A percentile compares a stretch with the other conserved stretches of the same genome.
Conservation (phyloP, 2,329 filamentous ascomycete genomes). For the Exophiala calicioides region DNA sequence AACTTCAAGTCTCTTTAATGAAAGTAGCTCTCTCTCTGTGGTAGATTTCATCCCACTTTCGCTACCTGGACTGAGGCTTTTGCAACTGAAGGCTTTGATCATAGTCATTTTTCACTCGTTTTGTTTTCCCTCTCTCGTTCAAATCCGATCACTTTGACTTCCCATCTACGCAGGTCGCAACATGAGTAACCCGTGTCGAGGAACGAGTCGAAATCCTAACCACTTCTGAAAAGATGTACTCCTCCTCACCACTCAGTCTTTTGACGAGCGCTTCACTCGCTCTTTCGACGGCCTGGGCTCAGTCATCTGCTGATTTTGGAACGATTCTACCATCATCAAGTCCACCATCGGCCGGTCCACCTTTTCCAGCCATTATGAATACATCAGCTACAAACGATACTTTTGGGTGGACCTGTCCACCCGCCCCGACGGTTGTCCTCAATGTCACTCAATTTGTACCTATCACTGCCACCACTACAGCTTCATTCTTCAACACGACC, state of each 20-base stretch:
- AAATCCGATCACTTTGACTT: slow-evolving; percentile 9
- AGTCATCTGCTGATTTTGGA: slow-evolving; percentile 1
- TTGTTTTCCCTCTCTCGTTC: slow-evolving; percentile 3
- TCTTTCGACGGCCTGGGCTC: slow-evolving; percentile 7
- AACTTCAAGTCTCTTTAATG: slow-evolving; percentile 8
- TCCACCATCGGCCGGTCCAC: slow-evolving; percentile 6
- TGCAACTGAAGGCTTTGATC: background rate
- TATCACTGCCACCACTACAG: slow-evolving; percentile 10
- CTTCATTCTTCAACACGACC: slow-evolving; percentile 16
- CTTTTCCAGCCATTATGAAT: slow-evolving; percentile 3
- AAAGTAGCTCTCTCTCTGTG: slow-evolving; percentile 13
- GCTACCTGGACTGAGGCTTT: background rate
- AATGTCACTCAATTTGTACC: slow-evolving; percentile 20
- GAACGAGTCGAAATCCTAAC: slow-evolving; percentile 4
- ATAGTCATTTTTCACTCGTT: slow-evolving; percentile 10
- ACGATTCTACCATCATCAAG: slow-evolving; percentile 4
- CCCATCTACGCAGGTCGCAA: slow-evolving; percentile 3
- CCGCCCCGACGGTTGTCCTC: slow-evolving; percentile 22
- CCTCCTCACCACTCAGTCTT: slow-evolving; percentile 1
- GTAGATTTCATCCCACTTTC: background rate
- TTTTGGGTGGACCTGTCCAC: slow-evolving; percentile 17
- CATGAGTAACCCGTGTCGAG: slow-evolving; percentile 9
- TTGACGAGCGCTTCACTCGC: slow-evolving; percentile 16
- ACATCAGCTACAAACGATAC: slow-evolving; percentile 15
- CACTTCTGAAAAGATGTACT: slow-evolving; percentile 8